These are phyloP conservation scores for Durotheca rogersii DNA, from an alignment of 495 filamentous ascomycete genomes.

Conservation along the genomic window DNA sequence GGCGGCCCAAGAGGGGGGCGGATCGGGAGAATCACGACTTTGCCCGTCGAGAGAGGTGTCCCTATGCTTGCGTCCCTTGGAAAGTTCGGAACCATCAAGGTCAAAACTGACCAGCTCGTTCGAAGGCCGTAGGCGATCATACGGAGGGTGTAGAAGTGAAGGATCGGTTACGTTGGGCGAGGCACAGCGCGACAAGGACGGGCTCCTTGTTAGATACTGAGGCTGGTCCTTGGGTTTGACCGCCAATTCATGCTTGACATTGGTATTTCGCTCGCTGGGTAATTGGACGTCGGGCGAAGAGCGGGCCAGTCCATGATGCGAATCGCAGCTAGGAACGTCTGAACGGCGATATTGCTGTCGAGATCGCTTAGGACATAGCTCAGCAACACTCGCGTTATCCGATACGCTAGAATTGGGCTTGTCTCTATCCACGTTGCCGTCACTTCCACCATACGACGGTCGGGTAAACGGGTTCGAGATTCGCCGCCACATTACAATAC, in stretches of 20 bases:
- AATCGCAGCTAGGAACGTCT: slow-evolving; percentile 16
- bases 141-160: slow-evolving; percentile 21
- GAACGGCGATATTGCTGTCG: slow-evolving; percentile 16
- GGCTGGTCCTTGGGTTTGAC: slow-evolving; percentile 6
- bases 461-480: slow-evolving; percentile 29
- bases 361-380: slow-evolving; percentile 1
- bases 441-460: slow-evolving; percentile 17
- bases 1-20: neutral
- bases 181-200: neutral
- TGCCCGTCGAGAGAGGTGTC: neutral
- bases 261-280: neutral
- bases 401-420: neutral
- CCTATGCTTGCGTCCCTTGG: slow-evolving; percentile 16
- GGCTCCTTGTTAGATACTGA: neutral
- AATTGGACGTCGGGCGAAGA: slow-evolving; percentile 9
- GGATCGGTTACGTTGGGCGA: slow-evolving; percentile 9
- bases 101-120: slow-evolving; percentile 24
- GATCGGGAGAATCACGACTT: neutral
- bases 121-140: slow-evolving; percentile 8
- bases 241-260: slow-evolving; percentile 6
- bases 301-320: slow-evolving; percentile 10
- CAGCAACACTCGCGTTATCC: neutral
- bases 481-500: slow-evolving; percentile 23
- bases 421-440: neutral
- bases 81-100: slow-evolving; percentile 26